Conservation (phyloP, 352 stramenopile genomes). For the Pythium volutum region DNA sequence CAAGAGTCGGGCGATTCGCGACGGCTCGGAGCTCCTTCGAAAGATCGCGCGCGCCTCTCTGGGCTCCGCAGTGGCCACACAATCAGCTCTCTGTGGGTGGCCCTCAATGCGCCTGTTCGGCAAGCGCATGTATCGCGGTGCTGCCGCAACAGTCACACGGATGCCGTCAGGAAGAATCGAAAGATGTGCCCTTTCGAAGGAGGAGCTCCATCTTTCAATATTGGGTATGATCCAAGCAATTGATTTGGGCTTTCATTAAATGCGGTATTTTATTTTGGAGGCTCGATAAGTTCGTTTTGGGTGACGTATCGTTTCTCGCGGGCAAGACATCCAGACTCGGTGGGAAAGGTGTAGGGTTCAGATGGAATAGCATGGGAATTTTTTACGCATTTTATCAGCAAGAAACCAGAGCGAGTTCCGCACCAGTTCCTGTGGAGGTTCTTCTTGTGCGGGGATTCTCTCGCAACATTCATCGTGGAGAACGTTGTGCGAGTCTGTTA, state of each 20-base stretch:
- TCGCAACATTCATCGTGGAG: not conserved
- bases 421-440: not conserved
- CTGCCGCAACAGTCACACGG: not conserved
- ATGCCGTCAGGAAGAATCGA: not conserved
- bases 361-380: constrained; percentile 5
- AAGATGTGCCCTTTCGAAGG: not conserved
- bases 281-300: not conserved
- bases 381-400: not conserved
- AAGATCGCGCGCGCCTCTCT: constrained; percentile 5
- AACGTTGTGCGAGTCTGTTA: not conserved
- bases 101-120: not conserved
- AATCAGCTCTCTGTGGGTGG: not conserved
- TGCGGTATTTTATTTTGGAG: not conserved
- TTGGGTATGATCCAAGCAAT: not conserved
- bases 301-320: not conserved
- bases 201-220: not conserved
- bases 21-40: not conserved
- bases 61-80: not conserved
- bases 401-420: not conserved
- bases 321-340: not conserved
- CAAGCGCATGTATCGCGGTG: not conserved
- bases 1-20: not conserved
- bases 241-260: not conserved
- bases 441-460: not conserved
- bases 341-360: constrained; percentile 13